Conservation (phyloP, 2,329 filamentous ascomycete species). For the Aspergillus fumigatiaffinis region DNA sequence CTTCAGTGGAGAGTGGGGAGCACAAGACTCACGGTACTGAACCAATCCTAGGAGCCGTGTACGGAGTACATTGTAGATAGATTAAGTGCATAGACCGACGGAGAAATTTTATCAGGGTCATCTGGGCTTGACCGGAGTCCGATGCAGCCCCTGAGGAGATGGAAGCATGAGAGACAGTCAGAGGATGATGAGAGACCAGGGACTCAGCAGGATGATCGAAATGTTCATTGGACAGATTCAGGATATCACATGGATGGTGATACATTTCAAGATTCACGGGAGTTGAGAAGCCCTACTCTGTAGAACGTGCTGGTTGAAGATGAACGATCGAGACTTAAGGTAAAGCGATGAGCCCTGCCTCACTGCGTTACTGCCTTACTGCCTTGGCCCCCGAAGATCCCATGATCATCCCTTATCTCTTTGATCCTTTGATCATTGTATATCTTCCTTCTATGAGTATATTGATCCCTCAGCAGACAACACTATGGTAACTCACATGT, state of each 20-base stretch:
- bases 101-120: not conserved
- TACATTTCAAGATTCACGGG: not conserved
- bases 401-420: not conserved
- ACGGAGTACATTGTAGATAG: too few species aligned
- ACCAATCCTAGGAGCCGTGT: not conserved
- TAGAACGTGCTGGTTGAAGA: not conserved
- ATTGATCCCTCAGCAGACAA: not conserved
- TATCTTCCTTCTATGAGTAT: not conserved
- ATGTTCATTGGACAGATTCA: not conserved
- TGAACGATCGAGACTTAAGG: not conserved
- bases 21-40: not conserved
- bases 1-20: not conserved
- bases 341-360: not conserved
- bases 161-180: not conserved
- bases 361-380: not conserved
- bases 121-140: not conserved
- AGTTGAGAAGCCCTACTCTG: not conserved
- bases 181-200: not conserved
- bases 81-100: not conserved
- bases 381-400: not conserved
- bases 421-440: not conserved
- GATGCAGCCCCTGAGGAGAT: not conserved
- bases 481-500: not conserved
- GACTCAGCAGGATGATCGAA: not conserved
- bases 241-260: not conserved